Evolutionary conservation across 2,329 filamentous ascomycete genomes (phyloP).

Genomic region (Sporothrix humicola): DNA sequence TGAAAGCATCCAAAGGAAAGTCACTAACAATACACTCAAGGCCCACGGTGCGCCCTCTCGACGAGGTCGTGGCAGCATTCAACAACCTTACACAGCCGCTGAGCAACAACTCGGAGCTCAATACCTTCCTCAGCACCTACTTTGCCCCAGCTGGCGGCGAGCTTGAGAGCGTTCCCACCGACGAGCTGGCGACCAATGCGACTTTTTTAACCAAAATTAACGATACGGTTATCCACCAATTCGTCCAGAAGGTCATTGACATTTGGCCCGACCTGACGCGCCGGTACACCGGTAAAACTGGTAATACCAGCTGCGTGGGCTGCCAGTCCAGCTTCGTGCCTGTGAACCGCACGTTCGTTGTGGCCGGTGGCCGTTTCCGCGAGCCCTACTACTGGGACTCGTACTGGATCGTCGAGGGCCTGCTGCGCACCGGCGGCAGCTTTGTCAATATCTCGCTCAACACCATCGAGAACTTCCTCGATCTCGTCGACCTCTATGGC

Average conservation of each 20-base stretch:
- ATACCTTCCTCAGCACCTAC: conserved; percentile 65
- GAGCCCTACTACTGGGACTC: conserved; percentile 76
- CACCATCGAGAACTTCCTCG: conserved; percentile 73
- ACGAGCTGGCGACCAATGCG: conserved; percentile 61
- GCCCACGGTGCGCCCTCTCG: conserved; percentile 64
- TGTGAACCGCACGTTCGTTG: conserved; percentile 70
- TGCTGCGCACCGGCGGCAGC: conserved; percentile 67
- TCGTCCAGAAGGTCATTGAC: conserved; percentile 66
- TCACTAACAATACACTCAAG: conserved; percentile 43
- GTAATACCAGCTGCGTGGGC: conserved; percentile 55
- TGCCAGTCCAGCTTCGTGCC: conserved; percentile 71
- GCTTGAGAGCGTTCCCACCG: conserved; percentile 58
- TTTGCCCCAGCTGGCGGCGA: conserved; percentile 70
- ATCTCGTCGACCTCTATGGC: conserved; percentile 67
- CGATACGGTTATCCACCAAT: conserved; percentile 64
- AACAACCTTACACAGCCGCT: conserved; percentile 64
- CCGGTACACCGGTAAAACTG: conserved; percentile 55
- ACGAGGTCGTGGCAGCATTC: conserved; percentile 67
- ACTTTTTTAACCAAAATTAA: conserved; percentile 63
- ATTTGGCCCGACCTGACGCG: conserved; percentile 73
- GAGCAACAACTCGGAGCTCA: conserved; percentile 66
- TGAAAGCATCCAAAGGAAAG: neutral
- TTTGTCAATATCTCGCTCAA: conserved; percentile 69
- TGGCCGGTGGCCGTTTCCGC: conserved; percentile 72
- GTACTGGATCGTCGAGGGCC: conserved; percentile 70